Evolutionary conservation across 352 stramenopile genomes (phyloP).

Genomic region (Phytophthora europaea): DNA sequence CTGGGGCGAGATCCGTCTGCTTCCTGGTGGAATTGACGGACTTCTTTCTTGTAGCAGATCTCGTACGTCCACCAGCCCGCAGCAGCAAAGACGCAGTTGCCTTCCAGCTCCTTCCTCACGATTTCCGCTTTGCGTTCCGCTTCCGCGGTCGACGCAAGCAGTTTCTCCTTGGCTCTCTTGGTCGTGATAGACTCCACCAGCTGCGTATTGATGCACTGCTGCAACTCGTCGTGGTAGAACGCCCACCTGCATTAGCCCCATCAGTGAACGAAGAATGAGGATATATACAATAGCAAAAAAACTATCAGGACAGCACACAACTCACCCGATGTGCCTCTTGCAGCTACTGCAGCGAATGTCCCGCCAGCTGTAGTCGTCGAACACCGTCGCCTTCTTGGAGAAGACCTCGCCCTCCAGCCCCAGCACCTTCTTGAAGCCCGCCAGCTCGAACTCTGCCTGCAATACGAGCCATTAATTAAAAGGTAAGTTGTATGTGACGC

Average conservation of each 20-base stretch:
- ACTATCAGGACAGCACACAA: background rate
- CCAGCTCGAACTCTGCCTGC: conserved; percentile 84
- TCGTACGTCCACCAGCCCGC: conserved; percentile 90
- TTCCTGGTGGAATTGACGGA: conserved; percentile 88
- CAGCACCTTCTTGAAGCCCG: conserved; percentile 70
- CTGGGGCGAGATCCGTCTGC: conserved; percentile 69
- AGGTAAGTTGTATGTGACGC: background rate
- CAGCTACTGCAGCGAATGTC: conserved; percentile 79
- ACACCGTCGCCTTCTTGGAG: conserved; percentile 82
- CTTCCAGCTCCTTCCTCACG: conserved; percentile 61
- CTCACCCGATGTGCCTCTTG: conserved; percentile 80
- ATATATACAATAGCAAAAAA: background rate
- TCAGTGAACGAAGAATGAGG: background rate
- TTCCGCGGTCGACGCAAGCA: conserved; percentile 43
- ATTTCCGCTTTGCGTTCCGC: conserved; percentile 50
- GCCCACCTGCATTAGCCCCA: conserved; percentile 59
- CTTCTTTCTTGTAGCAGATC: conserved; percentile 83
- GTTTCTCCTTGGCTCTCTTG: conserved; percentile 49
- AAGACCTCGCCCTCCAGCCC: conserved; percentile 70
- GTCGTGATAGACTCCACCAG: conserved; percentile 62
- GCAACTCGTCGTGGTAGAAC: conserved; percentile 84
- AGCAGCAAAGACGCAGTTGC: conserved; percentile 65
- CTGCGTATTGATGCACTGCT: conserved; percentile 75
- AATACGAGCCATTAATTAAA: background rate
- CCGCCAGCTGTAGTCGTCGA: conserved; percentile 86